Evolutionary conservation across 169 alveolate species (phyloP), one percentile per base, ranked within the genome.

Genomic region (Cryptosporidium muris): DNA sequence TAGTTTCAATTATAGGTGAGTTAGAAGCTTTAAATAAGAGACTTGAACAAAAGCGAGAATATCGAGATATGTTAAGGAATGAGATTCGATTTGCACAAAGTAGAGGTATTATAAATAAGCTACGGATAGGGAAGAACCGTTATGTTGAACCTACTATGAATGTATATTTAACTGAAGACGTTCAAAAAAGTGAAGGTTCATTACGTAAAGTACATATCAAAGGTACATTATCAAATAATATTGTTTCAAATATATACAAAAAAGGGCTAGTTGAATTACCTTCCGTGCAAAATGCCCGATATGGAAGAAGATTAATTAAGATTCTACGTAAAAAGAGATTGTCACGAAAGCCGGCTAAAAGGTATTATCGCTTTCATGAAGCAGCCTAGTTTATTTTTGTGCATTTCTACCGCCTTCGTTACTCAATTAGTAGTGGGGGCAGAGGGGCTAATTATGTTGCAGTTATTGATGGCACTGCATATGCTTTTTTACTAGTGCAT

Each of bases 271-370:
- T 16, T 6, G 85, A 74, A 43, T 36, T 74, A 45, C 85, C 85
- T 14, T 68, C 85, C 16, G 48, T 16, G 6, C 54, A 58, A 14
- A 68, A 74, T 42, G 37, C 74, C 38, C 37, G 16, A 2, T 74
- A 74, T 14, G 85, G 85, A 2, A 56, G 85, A 58, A 74, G 85
- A 43, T 42, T 74, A 43, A 43, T 14, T 12, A 74, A 74, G 42
- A 25, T 74, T 3, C 58, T 74, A 5, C 54, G 85, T 14, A 74
- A 68, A 48, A 74, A 53, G 11, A 74, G 60, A 34, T 58, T 34
- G 25, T 56, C 85, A 2, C 54, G 66, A 60, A 74, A 74, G 64
- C 36, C 60, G 14, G 16, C 51, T 6, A 74, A 74, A 43, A 74
- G 49, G 38, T 48, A 25, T 25, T 25, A 5, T 60, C 85, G 85